Evolutionary conservation across 331 rosid genomes (phyloP).

Genomic region (Phaseolus coccineus): DNA sequence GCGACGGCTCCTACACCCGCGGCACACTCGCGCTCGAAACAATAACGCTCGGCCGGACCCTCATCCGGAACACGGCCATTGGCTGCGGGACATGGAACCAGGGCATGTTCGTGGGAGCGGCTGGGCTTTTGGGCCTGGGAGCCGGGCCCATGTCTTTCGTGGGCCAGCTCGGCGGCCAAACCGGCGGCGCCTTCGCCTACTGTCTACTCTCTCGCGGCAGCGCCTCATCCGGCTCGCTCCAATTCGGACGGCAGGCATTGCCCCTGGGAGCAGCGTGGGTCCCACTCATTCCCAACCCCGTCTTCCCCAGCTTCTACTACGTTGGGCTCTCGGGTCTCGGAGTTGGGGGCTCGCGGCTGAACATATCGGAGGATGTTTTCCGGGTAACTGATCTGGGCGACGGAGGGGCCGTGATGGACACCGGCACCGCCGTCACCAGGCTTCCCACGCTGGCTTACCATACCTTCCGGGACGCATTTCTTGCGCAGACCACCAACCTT

Average conservation of each 20-base stretch:
- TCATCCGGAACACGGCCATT: constrained; percentile 72
- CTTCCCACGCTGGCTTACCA: constrained; percentile 68
- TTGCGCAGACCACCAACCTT: constrained; percentile 67
- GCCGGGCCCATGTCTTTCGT: constrained; percentile 88
- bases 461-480: constrained; percentile 69
- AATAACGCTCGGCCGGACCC: constrained; percentile 65
- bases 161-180: constrained; percentile 82
- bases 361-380: constrained; percentile 63
- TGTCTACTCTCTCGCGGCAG: constrained; percentile 74
- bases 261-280: constrained; percentile 89
- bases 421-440: constrained; percentile 90
- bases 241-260: constrained; percentile 81
- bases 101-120: constrained; percentile 94
- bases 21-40: constrained; percentile 91
- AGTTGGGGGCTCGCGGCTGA: constrained; percentile 69
- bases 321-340: constrained; percentile 80
- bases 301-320: constrained; percentile 81
- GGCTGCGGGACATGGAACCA: constrained; percentile 92
- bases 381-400: constrained; percentile 55
- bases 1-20: constrained; percentile 89
- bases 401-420: constrained; percentile 94
- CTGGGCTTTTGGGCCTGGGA: constrained; percentile 87
- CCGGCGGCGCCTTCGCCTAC: constrained; percentile 80
- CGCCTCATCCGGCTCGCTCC: constrained; percentile 57
- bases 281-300: constrained; percentile 69